Evolutionary conservation across 495 filamentous ascomycete genomes (phyloP).

Genomic region (Letharia lupina): DNA sequence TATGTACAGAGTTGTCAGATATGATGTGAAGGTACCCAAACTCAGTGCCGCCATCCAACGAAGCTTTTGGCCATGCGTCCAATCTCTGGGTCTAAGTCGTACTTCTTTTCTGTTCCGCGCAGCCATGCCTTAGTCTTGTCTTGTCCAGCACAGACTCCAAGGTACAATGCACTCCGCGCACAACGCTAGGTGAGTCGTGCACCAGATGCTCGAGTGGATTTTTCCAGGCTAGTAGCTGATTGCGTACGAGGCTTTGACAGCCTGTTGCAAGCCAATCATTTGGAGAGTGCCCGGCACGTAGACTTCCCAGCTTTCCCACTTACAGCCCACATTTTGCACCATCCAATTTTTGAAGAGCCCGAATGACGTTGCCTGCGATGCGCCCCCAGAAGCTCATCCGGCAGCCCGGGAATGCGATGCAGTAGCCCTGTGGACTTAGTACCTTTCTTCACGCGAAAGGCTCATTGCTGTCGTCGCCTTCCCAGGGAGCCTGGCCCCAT

Average conservation of each 20-base stretch:
- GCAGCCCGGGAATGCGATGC: conserved; percentile 21
- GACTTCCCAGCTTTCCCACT: conserved; percentile 19
- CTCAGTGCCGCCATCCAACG: conserved; percentile 11
- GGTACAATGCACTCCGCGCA: not conserved
- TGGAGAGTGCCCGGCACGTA: conserved; percentile 6
- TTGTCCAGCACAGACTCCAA: conserved; percentile 13
- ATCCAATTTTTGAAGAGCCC: conserved; percentile 13
- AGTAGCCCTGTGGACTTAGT: conserved; percentile 6
- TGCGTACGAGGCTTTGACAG: conserved; percentile 1
- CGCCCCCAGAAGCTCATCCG: conserved; percentile 20
- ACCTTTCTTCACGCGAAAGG: conserved; percentile 16
- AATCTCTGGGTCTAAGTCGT: conserved; percentile 21
- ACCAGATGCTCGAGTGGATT: not conserved
- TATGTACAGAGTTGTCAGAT: conserved; percentile 20
- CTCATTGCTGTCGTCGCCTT: conserved; percentile 10
- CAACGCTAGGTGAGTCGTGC: not conserved
- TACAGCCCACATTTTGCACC: conserved; percentile 19
- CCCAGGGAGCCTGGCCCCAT: conserved; percentile 12
- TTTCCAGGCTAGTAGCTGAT: not conserved
- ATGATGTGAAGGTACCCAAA: conserved; percentile 21
- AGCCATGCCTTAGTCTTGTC: conserved; percentile 22
- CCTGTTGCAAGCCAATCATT: conserved; percentile 14
- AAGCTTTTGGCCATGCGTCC: conserved; percentile 22
- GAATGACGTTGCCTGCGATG: conserved; percentile 16
- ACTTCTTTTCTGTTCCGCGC: not conserved